phyloP scores from a whole-genome alignment of 306 rosid genomes.

The Leucaena leucocephala region DNA sequence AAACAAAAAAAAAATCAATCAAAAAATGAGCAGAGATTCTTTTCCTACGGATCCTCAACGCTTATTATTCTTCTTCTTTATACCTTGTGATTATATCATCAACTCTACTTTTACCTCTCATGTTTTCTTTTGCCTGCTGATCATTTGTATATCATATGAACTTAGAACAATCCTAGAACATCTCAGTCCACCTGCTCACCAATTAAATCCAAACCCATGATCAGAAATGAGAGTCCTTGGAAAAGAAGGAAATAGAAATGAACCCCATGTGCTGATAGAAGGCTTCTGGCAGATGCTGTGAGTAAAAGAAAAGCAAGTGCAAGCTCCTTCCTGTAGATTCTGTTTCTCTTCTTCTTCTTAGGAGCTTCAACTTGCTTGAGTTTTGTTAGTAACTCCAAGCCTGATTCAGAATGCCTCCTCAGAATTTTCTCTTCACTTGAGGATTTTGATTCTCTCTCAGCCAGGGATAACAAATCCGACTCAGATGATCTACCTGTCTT shows the following conservation, averaged over 20 bases:
- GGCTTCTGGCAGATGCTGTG: constrained; percentile 91
- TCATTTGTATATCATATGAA: constrained; percentile 40
- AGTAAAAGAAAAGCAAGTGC: constrained; percentile 92
- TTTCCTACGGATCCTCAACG: constrained; percentile 34
- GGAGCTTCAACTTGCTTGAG: constrained; percentile 57
- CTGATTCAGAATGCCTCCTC: constrained; percentile 86
- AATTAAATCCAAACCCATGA: constrained; percentile 87
- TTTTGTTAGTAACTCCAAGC: constrained; percentile 70
- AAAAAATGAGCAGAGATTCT: constrained; percentile 21
- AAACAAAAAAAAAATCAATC: constrained; percentile 28
- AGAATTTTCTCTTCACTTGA: constrained; percentile 70
- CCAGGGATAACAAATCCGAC: constrained; percentile 81
- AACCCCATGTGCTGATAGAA: constrained; percentile 88
- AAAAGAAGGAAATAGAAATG: constrained; percentile 95
- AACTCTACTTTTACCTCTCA: constrained; percentile 38
- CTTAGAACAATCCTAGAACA: constrained; percentile 17
- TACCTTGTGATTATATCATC: constrained; percentile 46
- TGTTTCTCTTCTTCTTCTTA: constrained; percentile 62
- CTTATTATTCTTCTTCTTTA: constrained; percentile 30
- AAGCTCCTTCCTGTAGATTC: constrained; percentile 82
- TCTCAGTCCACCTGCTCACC: constrained; percentile 89
- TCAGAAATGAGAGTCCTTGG: constrained; percentile 90
- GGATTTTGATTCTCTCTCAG: constrained; percentile 78
- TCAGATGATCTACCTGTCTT: constrained; percentile 95
- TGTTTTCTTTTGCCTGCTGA: constrained; percentile 14